phyloP scores from a whole-genome alignment of 2,329 filamentous ascomycete species.

The Penicillium psychrosexuale region DNA sequence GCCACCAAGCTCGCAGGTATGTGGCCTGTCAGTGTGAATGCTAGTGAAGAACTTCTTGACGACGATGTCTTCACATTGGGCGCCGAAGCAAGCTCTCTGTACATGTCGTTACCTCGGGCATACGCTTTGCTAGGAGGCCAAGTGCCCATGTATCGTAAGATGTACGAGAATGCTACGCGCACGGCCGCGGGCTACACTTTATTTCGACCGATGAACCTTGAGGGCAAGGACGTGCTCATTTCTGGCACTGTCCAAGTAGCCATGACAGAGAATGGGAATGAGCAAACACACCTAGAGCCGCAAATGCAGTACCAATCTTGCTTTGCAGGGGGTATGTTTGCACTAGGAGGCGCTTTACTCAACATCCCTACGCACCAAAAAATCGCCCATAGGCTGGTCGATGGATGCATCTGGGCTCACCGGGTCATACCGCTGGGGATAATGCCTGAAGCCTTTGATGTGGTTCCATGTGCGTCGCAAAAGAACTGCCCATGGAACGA shows the following conservation, averaged over 20 bases:
- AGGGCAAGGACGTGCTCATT: constrained; percentile 47
- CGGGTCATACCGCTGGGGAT: constrained; percentile 49
- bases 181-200: constrained; percentile 47
- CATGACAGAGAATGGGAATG: constrained; percentile 10
- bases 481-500: constrained; percentile 41
- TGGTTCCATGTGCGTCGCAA: constrained; percentile 44
- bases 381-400: constrained; percentile 50
- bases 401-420: constrained; percentile 58
- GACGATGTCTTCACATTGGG: constrained; percentile 51
- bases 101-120: constrained; percentile 58
- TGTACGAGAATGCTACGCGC: constrained; percentile 54
- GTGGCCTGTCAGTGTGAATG: constrained; percentile 39
- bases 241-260: constrained; percentile 42
- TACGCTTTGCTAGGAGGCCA: constrained; percentile 40
- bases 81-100: constrained; percentile 55
- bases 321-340: constrained; percentile 57
- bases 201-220: constrained; percentile 50
- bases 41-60: constrained; percentile 23
- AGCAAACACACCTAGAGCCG: constrained; percentile 28
- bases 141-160: constrained; percentile 47
- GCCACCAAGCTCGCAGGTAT: constrained; percentile 39
- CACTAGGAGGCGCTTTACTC: constrained; percentile 53
- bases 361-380: constrained; percentile 49
- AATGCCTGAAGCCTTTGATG: constrained; percentile 52
- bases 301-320: constrained; percentile 53